These are phyloP conservation scores for Camelina neglecta DNA, from an alignment of 345 rosid species.

Conservation along the genomic window DNA sequence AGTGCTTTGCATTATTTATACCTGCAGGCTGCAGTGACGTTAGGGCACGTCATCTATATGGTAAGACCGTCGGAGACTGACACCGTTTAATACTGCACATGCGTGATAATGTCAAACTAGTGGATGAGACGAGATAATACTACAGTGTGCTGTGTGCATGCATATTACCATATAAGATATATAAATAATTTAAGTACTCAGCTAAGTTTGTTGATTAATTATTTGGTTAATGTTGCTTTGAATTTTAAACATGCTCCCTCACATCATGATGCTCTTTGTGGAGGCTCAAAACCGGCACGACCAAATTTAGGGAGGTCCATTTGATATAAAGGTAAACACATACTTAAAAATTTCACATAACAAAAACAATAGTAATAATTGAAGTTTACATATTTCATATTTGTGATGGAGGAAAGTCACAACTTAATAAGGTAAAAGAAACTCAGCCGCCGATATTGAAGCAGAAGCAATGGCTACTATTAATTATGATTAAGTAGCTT, in stretches of 20 bases:
- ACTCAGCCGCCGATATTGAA: conserved; percentile 42
- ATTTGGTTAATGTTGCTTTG: neutral
- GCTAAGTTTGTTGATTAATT: neutral
- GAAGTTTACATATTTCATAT: neutral
- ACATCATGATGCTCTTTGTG: too few species aligned
- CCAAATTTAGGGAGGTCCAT: neutral
- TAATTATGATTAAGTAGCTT: neutral
- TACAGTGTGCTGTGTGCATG: conserved; percentile 1
- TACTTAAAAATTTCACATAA: neutral
- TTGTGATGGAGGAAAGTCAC: conserved; percentile 12
- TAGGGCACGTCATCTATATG: neutral
- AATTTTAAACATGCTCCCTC: too few species aligned
- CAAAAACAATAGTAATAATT: neutral
- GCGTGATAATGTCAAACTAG: neutral
- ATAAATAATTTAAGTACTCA: neutral
- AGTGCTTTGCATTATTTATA: neutral
- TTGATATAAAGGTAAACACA: neutral
- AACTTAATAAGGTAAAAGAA: conserved; percentile 13
- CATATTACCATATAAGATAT: neutral
- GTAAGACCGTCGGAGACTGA: neutral
- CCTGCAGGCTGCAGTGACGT: neutral
- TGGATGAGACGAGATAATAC: neutral
- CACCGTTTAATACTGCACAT: conserved; percentile 18
- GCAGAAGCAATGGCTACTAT: neutral
- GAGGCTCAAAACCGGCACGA: neutral